These are phyloP conservation scores for Solanum ossicruentum DNA, from an alignment of 257 asterid species.

Conservation along the genomic window DNA sequence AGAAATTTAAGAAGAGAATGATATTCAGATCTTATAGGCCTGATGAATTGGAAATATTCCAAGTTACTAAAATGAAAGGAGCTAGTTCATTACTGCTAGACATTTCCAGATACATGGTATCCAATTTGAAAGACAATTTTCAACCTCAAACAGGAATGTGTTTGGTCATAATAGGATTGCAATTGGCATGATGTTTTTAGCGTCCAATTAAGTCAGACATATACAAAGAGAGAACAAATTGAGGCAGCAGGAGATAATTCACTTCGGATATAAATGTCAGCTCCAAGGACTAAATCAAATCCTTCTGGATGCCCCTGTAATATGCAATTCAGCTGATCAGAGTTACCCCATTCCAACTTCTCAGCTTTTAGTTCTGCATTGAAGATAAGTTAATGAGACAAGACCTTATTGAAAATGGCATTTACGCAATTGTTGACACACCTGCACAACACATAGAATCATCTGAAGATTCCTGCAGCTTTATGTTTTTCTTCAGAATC, in stretches of 20 bases:
- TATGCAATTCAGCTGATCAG: conserved; percentile 52
- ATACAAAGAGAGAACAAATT: neutral
- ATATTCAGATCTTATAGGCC: neutral
- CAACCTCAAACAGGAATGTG: neutral
- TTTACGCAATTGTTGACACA: conserved; percentile 16
- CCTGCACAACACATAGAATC: conserved; percentile 26
- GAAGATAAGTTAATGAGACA: conserved; percentile 2
- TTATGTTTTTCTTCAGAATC: conserved; percentile 62
- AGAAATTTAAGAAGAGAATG: neutral
- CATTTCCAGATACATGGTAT: neutral
- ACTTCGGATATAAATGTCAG: conserved; percentile 88
- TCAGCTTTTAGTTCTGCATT: conserved; percentile 43
- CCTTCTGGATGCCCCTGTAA: conserved; percentile 51
- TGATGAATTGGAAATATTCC: neutral
- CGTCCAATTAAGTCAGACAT: neutral
- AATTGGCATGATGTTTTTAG: neutral
- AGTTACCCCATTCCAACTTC: conserved; percentile 88
- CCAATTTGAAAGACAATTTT: neutral
- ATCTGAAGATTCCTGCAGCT: conserved; percentile 37
- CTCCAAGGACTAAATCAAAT: conserved; percentile 89
- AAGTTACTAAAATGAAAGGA: neutral
- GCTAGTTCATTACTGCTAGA: neutral
- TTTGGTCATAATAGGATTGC: neutral
- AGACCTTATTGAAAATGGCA: neutral
- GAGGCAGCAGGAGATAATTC: neutral